Percentiles rank a stretch among this genome's conserved stretches.
Conservation (phyloP, 2,329 filamentous ascomycete species). For the Sarocladium strictum region DNA sequence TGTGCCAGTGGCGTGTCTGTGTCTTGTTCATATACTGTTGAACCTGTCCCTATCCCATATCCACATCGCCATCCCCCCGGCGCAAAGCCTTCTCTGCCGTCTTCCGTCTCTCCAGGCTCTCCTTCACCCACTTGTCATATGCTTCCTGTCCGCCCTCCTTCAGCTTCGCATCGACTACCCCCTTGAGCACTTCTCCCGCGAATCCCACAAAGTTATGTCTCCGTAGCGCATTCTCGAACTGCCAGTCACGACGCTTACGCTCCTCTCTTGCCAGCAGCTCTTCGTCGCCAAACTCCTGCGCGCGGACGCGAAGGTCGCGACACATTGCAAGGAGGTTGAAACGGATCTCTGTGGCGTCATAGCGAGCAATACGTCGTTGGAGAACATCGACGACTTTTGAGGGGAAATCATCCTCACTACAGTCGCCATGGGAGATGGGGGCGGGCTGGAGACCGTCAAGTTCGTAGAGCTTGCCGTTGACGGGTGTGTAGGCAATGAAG, state of each 20-base stretch:
- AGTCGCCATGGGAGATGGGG: conserved; percentile 82
- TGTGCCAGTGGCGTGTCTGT: not conserved
- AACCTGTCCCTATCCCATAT: conserved; percentile 27
- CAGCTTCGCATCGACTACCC: conserved; percentile 71
- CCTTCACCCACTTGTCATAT: conserved; percentile 69
- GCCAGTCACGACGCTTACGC: conserved; percentile 78
- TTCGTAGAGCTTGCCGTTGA: conserved; percentile 81
- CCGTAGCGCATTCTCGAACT: conserved; percentile 89
- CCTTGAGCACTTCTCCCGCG: conserved; percentile 82
- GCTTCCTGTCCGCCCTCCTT: conserved; percentile 55
- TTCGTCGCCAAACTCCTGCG: conserved; percentile 73
- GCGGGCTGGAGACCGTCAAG: conserved; percentile 90
- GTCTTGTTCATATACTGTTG: not conserved
- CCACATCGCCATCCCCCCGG: conserved; percentile 32
- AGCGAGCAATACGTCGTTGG: conserved; percentile 74
- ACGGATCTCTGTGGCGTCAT: conserved; percentile 80
- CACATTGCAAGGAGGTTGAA: conserved; percentile 96
- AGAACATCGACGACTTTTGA: conserved; percentile 80
- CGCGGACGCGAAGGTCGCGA: conserved; percentile 70
- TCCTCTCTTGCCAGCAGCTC: conserved; percentile 76
- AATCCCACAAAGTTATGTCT: conserved; percentile 97
- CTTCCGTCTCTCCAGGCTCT: conserved; percentile 53
- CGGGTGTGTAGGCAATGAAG: conserved; percentile 89
- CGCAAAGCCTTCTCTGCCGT: conserved; percentile 28
- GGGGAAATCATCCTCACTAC: conserved; percentile 66